Conservation (phyloP, 805 yeast genomes). For the Metschnikowia arizonensis region DNA sequence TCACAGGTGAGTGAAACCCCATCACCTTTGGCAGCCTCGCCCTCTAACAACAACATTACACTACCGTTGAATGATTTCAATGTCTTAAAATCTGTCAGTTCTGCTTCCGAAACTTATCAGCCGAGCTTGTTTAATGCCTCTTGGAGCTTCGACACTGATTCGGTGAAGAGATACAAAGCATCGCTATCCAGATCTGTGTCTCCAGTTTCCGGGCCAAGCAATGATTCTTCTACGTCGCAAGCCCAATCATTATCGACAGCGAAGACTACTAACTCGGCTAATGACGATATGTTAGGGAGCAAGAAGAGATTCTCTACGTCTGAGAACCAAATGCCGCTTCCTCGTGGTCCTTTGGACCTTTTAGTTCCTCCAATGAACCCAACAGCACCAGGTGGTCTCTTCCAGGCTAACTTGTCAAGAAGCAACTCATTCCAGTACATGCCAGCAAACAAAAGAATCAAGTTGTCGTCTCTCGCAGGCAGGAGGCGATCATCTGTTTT, state of each 20-base stretch:
- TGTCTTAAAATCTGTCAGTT: not conserved
- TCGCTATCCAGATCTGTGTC: conserved; percentile 13
- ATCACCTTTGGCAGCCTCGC: not conserved
- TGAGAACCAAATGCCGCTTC: conserved; percentile 10
- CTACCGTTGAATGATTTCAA: not conserved
- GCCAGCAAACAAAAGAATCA: conserved; percentile 50
- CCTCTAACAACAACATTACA: not conserved
- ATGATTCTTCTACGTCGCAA: conserved; percentile 7
- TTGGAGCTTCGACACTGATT: conserved; percentile 3
- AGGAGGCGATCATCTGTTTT: conserved; percentile 54
- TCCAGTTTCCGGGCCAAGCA: conserved; percentile 15
- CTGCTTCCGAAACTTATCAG: not conserved
- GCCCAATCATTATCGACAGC: conserved; percentile 6
- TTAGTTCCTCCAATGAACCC: conserved; percentile 42
- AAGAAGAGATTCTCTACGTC: conserved; percentile 16
- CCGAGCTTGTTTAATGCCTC: conserved; percentile 1
- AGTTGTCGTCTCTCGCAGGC: conserved; percentile 43
- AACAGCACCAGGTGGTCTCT: conserved; percentile 9
- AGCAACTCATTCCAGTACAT: conserved; percentile 46
- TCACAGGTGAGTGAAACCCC: not conserved
- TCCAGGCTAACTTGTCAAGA: conserved; percentile 8
- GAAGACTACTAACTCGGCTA: not conserved
- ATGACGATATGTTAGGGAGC: conserved; percentile 5
- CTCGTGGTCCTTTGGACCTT: conserved; percentile 17
- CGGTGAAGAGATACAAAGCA: not conserved